Base-by-base conservation (phyloP, 1,139 yeast species). In the Petasospora fabianii region DNA sequence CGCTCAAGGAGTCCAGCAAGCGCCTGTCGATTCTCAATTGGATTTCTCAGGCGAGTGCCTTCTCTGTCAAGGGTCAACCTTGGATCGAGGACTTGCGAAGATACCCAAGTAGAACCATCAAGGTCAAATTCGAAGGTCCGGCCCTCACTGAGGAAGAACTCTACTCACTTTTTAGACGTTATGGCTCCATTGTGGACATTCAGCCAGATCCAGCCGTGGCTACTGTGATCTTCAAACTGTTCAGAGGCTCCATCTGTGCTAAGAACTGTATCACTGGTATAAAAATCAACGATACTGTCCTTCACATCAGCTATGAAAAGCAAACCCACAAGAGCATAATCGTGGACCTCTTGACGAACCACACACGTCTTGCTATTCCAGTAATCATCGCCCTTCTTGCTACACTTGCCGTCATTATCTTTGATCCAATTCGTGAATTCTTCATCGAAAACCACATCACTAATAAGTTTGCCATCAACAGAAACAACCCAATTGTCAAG, bases 81-180 rank as follows among this genome's bases (percentile, higher is more conserved):
- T 92, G 97, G 97, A 84, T 92, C 47, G 97, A 92, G 61, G 98
- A 92, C 59, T 68, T 92, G 56, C 74, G 84, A 50, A 66, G 97
- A 48, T 74, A 73, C 48, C 95, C 95, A 9, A 79, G 83, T 44
- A 64, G 70, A 11, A 69, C 71, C 17, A 62, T 92, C 26, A 72
- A 75, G 41, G 80, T 90, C 4, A 71, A 72, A 27, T 88, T 82
- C 55, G 88, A 84, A 47, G 97, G 97, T 1, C 71, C 81, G 0
- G 70, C 68, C 21, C 61, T 90, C 47, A 75, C 87, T 0, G 96
- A 90, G 54, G 97, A 92, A 60, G 87, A 84, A 42, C 60, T 90
- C 35, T 92, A 90, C 55, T 75, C 84, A 3, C 64, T 87, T 36
- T 80, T 92, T 57, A 75, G 98, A 63, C 70, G 97, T 49, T 92